Evolutionary conservation across 148 eudicot species (phyloP), one percentile per base, ranked within the genome.

Genomic region (Polygonum maritimum): DNA sequence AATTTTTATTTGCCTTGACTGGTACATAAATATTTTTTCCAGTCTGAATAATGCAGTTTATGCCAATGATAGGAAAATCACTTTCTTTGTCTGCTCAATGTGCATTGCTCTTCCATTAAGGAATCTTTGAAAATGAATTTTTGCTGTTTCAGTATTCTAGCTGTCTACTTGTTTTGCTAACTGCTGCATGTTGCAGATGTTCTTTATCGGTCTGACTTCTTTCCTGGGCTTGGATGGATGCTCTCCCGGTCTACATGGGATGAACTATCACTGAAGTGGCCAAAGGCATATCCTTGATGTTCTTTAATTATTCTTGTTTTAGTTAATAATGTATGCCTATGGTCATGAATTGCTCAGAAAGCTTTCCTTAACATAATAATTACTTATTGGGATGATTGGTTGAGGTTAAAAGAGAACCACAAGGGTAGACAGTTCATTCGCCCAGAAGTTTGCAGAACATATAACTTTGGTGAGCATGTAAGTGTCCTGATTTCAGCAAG

Each of bases 221-320:
- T 95, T 82, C 97, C 99, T 81, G 99, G 99, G 78, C 99, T 95
- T 84, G 99, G 99, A 75, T 95, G 99, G 99, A 95, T 95, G 99
- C 81, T 95, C 71, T 80, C 97, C 26, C 89, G 74, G 76, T 79
- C 91, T 78, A 92, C 89, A 38, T 95, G 99, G 99, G 92, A 89
- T 85, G 99, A 95, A 78, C 80, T 95, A 71, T 90, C 99, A 57
- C 99, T 96, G 44, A 95, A 95, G 85, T 95, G 99, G 99, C 99
- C 99, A 7, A 95, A 92, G 87, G 99, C 99, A 95, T 95, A 95
- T 95, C 99, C 99, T 95, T 92, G 52, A 60, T 80, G 44, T 45
- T 73, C 57, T 78, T 71, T 78, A 4, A 77, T 82, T 81, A 39
- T 39, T 74, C 47, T 80, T 26, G 19, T 19, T 76, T 74, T 78